These are phyloP conservation scores for Alternaria arbusti DNA, from an alignment of 2,329 filamentous ascomycete genomes.

Conservation along the genomic window DNA sequence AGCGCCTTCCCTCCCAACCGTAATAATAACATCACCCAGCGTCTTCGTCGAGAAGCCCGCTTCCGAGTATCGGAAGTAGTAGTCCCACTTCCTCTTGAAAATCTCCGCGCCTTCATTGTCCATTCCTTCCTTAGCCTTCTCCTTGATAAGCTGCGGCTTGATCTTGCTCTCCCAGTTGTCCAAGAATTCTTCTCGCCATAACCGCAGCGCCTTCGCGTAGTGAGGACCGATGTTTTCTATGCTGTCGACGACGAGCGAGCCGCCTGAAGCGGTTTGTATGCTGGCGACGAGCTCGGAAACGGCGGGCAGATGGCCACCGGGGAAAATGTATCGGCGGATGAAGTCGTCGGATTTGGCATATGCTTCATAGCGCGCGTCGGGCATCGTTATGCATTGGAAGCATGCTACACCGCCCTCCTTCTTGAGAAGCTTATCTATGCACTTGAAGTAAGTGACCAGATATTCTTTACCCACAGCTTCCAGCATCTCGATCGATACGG, in stretches of 20 bases:
- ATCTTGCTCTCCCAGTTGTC: conserved; percentile 67
- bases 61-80: conserved; percentile 79
- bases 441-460: conserved; percentile 70
- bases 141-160: conserved; percentile 62
- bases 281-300: conserved; percentile 69
- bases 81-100: conserved; percentile 77
- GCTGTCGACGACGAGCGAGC: conserved; percentile 69
- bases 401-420: conserved; percentile 69
- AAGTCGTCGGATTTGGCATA: conserved; percentile 74
- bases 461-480: conserved; percentile 75
- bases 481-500: conserved; percentile 79
- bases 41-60: conserved; percentile 76
- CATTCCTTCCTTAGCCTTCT: conserved; percentile 66
- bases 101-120: conserved; percentile 69
- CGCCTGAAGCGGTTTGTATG: conserved; percentile 66
- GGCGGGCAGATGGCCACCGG: conserved; percentile 75
- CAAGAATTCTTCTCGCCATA: conserved; percentile 73
- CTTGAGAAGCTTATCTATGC: conserved; percentile 69
- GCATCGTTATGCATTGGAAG: conserved; percentile 81
- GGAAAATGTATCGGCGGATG: conserved; percentile 79
- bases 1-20: conserved; percentile 69
- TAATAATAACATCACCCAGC: conserved; percentile 75
- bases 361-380: conserved; percentile 68
- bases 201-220: conserved; percentile 70
- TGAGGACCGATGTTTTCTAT: conserved; percentile 77